Evolutionary conservation across 1,139 yeast species (phyloP).

Genomic region (Pichia norvegensis): DNA sequence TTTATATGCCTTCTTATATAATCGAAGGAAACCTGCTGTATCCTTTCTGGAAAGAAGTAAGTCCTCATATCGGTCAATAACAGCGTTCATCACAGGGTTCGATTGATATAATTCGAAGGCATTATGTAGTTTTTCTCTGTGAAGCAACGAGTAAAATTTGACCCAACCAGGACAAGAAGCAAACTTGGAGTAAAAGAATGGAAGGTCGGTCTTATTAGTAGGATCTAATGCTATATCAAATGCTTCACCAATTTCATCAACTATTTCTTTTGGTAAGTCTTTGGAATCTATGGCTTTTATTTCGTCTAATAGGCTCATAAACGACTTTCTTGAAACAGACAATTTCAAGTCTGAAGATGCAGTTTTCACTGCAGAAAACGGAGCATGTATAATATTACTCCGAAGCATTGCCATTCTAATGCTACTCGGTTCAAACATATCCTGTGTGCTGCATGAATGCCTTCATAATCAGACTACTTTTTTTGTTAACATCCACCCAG

Average conservation of each 20-base stretch:
- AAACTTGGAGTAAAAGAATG: neutral
- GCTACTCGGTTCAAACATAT: neutral
- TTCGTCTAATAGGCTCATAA: neutral
- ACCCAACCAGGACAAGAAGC: conserved; percentile 1
- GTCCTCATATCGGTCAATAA: neutral
- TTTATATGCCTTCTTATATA: neutral
- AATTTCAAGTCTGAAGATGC: neutral
- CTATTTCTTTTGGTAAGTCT: neutral
- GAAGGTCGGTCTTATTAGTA: neutral
- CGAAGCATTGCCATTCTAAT: neutral
- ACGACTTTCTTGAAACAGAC: neutral
- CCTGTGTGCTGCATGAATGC: neutral
- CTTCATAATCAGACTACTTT: too few species aligned
- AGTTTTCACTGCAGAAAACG: neutral
- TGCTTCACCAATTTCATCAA: neutral
- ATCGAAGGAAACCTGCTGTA: neutral
- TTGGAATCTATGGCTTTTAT: neutral
- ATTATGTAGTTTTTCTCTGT: neutral
- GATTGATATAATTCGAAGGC: neutral
- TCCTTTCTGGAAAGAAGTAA: neutral
- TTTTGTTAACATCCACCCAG: too few species aligned
- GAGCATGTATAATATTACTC: neutral
- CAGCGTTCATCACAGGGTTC: neutral
- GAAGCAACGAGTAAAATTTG: neutral
- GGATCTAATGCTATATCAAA: neutral